phyloP scores from a whole-genome alignment of 257 asterid species.

The Nemophila menziesii region DNA sequence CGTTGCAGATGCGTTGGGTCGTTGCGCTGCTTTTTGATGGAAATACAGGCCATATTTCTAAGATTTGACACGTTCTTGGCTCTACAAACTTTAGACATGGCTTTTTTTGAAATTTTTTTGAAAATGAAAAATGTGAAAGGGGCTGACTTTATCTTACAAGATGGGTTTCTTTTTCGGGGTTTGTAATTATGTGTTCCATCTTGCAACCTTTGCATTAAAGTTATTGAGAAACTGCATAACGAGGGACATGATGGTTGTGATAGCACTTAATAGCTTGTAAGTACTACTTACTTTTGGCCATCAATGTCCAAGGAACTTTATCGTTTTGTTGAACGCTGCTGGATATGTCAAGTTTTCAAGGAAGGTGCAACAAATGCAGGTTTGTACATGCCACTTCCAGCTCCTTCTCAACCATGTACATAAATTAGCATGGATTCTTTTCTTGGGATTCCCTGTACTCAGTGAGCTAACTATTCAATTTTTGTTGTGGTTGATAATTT shows the following conservation, averaged over 20 bases:
- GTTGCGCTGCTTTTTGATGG: neutral
- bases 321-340: neutral
- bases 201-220: too few relatives aligned
- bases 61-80: neutral
- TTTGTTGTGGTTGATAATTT: slow-evolving; percentile 6
- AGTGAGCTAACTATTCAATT: neutral
- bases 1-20: neutral
- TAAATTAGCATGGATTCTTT: slow-evolving; percentile 1
- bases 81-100: neutral
- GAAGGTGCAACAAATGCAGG: neutral
- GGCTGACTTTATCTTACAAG: too few relatives aligned
- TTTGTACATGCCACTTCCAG: neutral
- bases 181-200: too few relatives aligned
- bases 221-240: too few relatives aligned
- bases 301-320: neutral
- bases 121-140: too few relatives aligned
- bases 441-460: neutral
- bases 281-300: too few relatives aligned
- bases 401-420: neutral
- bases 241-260: too few relatives aligned
- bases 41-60: neutral
- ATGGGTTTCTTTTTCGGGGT: too few relatives aligned
- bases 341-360: neutral
- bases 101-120: neutral
- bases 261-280: too few relatives aligned